Evolutionary conservation across 2,329 filamentous ascomycete species (phyloP), one percentile per base, ranked within the genome.

Genomic region (Trichocomaceae sp.): DNA sequence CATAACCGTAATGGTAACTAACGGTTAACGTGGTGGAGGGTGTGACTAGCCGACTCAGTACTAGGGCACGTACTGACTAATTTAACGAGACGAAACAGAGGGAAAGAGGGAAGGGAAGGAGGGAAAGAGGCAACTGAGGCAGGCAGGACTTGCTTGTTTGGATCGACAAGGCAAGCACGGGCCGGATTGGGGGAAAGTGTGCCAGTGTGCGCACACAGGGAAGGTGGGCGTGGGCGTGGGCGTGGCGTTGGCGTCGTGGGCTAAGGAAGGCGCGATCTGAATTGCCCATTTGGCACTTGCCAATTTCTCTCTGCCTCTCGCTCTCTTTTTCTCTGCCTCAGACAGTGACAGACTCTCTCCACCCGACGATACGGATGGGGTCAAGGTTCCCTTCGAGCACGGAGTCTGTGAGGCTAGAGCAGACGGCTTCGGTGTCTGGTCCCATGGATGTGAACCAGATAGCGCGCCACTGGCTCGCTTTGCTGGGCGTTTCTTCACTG

Each of bases 151-250:
- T 47, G 48, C 44, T 46, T 49, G 54, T 56, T 48, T 52, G 54
- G 54, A 56, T 56, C 54, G 54, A 56, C 54, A 56, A 49, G 50
- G 37, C 54, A 52, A 56, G 54, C 54, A 56, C 54, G 54, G 54
- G 50, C 50, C 54, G 44, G 42, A 42, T 44, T 41, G 45, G 48
- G 48, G 42, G 23, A n/a, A n/a, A n/a, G n/a, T n/a, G n/a, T n/a
- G n/a, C n/a, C n/a, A n/a, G n/a, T 6, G 7, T 35, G 31, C 9
- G 12, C 31, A 15, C 31, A 15, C 31, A 47, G 20, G 51, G 33
- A 47, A 45, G 31, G 51, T 47, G 29, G 45, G 17, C 9, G 17
- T 20, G 39, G 35, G 35, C 35, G 35, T 37, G 39, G 35, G 35
- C 35, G 35, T 39, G 35, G 35, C 31, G 29, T 37, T 3, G 35